Conservation (phyloP, 495 filamentous ascomycete genomes). For the Penicillium argentinense region DNA sequence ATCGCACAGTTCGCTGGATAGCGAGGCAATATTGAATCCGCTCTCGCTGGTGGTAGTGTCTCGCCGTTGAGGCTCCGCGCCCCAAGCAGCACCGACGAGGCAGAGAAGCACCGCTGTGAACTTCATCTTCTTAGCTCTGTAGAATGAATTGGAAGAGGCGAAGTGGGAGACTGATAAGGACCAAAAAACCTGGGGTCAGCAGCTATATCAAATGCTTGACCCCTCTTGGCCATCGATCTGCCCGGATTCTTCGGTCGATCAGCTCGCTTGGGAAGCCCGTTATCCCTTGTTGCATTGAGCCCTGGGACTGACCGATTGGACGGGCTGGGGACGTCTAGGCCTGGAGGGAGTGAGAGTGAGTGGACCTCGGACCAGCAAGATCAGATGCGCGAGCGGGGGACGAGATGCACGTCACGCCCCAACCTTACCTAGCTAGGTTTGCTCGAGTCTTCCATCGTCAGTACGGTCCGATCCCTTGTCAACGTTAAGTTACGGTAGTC, state of each 20-base stretch:
- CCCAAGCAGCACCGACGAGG: slow-evolving; percentile 8
- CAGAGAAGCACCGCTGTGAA: slow-evolving; percentile 6
- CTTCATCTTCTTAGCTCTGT: slow-evolving; percentile 6
- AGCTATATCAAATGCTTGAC: slow-evolving; percentile 27
- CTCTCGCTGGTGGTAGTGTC: slow-evolving; percentile 5
- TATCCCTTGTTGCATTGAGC: not conserved
- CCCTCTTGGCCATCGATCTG: slow-evolving; percentile 5
- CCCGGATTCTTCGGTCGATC: not conserved
- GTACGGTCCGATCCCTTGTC: not conserved
- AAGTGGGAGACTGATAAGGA: too few species aligned
- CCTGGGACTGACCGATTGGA: not conserved
- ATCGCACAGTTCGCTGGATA: slow-evolving; percentile 17
- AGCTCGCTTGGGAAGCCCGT: not conserved
- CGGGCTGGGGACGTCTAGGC: not conserved
- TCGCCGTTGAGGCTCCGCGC: slow-evolving; percentile 10
- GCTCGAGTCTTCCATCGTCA: not conserved
- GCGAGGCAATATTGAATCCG: slow-evolving; percentile 13
- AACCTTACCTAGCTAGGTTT: too few species aligned
- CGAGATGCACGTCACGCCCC: too few species aligned
- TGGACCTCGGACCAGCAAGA: too few species aligned
- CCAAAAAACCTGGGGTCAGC: not conserved
- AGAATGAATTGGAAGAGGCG: not conserved
- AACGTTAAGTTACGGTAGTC: not conserved
- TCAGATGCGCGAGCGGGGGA: too few species aligned
- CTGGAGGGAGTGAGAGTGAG: too few species aligned